phyloP scores from a whole-genome alignment of 2,329 filamentous ascomycete genomes.

The Fusarium devonianum region DNA sequence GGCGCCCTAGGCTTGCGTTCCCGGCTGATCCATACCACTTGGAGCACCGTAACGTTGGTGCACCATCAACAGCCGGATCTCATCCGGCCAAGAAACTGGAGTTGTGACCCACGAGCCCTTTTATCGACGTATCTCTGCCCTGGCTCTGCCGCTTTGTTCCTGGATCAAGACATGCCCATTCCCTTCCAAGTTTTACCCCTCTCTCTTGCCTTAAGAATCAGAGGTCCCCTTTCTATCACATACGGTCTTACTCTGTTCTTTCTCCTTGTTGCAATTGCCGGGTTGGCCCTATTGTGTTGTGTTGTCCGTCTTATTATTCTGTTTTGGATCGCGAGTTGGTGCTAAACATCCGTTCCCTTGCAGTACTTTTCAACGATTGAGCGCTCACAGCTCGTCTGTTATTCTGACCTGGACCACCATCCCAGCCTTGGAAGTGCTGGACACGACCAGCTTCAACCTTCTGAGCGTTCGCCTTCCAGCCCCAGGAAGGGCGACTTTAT shows the following conservation, averaged over 20 bases:
- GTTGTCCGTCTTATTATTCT: conserved; percentile 2
- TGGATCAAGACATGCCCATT: conserved; percentile 50
- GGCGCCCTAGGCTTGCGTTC: conserved; percentile 33
- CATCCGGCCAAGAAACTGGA: conserved; percentile 34
- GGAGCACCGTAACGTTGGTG: conserved; percentile 31
- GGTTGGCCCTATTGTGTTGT: conserved; percentile 6
- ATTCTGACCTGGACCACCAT: conserved; percentile 31
- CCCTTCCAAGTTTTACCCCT: conserved; percentile 41
- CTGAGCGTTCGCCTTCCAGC: conserved; percentile 21
- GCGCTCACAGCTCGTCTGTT: conserved; percentile 69
- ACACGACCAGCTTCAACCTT: conserved; percentile 23
- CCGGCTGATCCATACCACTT: conserved; percentile 35
- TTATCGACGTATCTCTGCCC: conserved; percentile 30
- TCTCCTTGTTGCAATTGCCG: conserved; percentile 11
- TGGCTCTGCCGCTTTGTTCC: conserved; percentile 45
- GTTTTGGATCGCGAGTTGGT: conserved; percentile 10
- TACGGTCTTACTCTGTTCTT: conserved; percentile 8
- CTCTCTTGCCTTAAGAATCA: conserved; percentile 39
- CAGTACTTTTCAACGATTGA: conserved; percentile 79
- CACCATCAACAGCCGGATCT: conserved; percentile 32
- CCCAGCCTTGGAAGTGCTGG: conserved; percentile 29
- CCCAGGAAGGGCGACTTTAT: conserved; percentile 26
- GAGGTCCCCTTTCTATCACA: conserved; percentile 30
- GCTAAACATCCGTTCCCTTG: conserved; percentile 23
- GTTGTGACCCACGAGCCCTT: conserved; percentile 34